phyloP scores from a whole-genome alignment of 108 stramenopile genomes.

The Pseudonitzschia multistriata region DNA sequence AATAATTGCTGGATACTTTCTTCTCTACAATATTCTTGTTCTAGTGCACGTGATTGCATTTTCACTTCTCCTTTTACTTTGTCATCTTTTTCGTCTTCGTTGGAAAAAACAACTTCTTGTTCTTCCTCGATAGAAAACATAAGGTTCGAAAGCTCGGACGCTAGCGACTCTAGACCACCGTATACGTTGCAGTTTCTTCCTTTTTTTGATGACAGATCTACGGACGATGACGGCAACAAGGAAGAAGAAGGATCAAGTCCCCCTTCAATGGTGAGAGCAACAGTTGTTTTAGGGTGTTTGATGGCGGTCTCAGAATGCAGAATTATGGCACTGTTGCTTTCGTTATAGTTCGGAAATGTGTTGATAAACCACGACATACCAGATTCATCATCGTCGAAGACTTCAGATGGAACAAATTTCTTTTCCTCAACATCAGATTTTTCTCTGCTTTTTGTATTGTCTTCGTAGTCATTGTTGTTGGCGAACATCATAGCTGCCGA shows the following conservation, averaged over 20 bases:
- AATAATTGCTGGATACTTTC: too few species aligned
- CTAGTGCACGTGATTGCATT: too few species aligned
- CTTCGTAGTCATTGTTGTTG: neutral
- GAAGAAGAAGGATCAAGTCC: too few species aligned
- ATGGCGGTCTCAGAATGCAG: too few species aligned
- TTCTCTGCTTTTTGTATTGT: too few species aligned
- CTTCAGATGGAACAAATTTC: neutral
- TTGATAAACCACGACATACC: neutral
- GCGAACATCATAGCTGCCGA: neutral
- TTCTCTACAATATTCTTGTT: too few species aligned
- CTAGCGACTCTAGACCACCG: neutral
- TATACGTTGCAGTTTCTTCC: neutral
- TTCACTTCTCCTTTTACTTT: neutral
- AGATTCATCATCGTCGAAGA: neutral
- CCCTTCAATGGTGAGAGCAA: too few species aligned
- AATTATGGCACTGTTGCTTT: too few species aligned
- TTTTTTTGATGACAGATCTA: neutral
- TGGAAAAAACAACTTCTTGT: neutral
- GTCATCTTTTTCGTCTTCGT: neutral
- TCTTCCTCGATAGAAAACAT: neutral
- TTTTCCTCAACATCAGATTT: too few species aligned
- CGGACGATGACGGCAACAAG: too few species aligned
- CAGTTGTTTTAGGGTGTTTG: too few species aligned
- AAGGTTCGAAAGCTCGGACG: neutral
- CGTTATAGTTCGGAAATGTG: neutral